These are phyloP conservation scores for Coemansia sp. DNA, from an alignment of 192 early-diverging fungal genomes.

Conservation along the genomic window DNA sequence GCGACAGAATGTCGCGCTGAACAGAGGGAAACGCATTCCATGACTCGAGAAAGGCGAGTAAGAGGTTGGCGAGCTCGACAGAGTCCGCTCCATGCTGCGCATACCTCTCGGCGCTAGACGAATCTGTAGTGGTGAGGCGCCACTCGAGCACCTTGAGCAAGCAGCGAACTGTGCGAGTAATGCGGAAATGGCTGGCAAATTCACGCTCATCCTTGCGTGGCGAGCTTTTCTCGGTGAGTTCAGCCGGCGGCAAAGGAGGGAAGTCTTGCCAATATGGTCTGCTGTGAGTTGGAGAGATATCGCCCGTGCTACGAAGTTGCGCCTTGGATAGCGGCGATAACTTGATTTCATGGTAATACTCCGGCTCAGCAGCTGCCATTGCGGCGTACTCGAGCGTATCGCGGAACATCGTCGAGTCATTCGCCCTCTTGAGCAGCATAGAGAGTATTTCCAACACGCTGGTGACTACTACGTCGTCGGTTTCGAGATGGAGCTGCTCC, in stretches of 20 bases:
- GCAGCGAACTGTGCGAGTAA: constrained; percentile 19
- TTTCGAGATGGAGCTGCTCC: constrained; percentile 42
- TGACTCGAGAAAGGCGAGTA: constrained; percentile 40
- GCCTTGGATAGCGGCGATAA: background rate
- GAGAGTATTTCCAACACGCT: constrained; percentile 28
- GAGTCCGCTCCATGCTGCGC: constrained; percentile 21
- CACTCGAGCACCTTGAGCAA: constrained; percentile 28
- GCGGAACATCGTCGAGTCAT: constrained; percentile 13
- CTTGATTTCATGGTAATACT: constrained; percentile 9
- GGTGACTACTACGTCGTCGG: constrained; percentile 28
- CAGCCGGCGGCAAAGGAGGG: background rate
- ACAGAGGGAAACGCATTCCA: constrained; percentile 34
- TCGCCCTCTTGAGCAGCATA: constrained; percentile 16
- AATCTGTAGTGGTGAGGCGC: constrained; percentile 38
- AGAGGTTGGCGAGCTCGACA: constrained; percentile 30
- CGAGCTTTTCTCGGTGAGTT: constrained; percentile 4
- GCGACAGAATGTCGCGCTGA: constrained; percentile 36
- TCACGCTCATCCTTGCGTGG: constrained; percentile 8
- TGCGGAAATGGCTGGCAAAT: constrained; percentile 29
- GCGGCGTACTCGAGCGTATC: constrained; percentile 9
- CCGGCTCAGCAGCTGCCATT: constrained; percentile 32
- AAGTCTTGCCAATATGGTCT: background rate
- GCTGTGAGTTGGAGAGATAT: constrained; percentile 5
- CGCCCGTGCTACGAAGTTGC: background rate
- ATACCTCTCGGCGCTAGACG: constrained; percentile 15